Base-by-base conservation (phyloP, 768 basidiomycete species). In the Lentinula raphanica region DNA sequence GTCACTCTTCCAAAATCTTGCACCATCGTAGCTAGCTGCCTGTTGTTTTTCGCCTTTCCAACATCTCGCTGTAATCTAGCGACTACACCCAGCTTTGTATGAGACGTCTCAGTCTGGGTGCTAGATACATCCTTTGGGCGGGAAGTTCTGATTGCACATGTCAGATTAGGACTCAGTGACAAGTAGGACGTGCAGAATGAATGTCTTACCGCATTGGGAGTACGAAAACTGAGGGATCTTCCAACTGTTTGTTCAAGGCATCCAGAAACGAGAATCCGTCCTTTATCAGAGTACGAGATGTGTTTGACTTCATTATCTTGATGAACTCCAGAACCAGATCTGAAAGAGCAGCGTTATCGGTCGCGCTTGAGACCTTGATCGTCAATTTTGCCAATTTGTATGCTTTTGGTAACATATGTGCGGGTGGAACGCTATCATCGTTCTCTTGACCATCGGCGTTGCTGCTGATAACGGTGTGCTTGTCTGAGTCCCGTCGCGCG, bases 201-300 rank as follows among this genome's bases (percentile, higher is more conserved):
- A 70, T 53, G 68, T 76, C 66, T 68, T 69, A 78, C 74, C 86
- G 77, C 65, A 83, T 64, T 4, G 87, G 86, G 40, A 76, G 70
- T 53, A 80, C 68, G 62, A 80, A 82, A 38, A 83, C 80, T 19
- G 83, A 82, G 32, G 88, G 85, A 67, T 88, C 84, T 36, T 79
- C 81, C 44, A 92, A 77, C 65, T 87, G 88, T 68, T 86, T 87
- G 69, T 81, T 77, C 61, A 92, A 67, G 28, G 81, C 78, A 62
- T 90, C 88, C 55, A 92, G 70, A 69, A 92, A 87, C 23, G 74
- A 69, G 64, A 86, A 88, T 5, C 82, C 89, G 61, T 90, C 87
- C 68, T 81, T 85, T 35, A 84, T 90, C 63, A 88, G 65, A 49
- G 80, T 81, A 63, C 78, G 79, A 58, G 87, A 89, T 45, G 79